Percentiles rank a stretch among this genome's conserved stretches.
Conservation (phyloP, 2,329 filamentous ascomycete species). For the Aspergillus sp. region DNA sequence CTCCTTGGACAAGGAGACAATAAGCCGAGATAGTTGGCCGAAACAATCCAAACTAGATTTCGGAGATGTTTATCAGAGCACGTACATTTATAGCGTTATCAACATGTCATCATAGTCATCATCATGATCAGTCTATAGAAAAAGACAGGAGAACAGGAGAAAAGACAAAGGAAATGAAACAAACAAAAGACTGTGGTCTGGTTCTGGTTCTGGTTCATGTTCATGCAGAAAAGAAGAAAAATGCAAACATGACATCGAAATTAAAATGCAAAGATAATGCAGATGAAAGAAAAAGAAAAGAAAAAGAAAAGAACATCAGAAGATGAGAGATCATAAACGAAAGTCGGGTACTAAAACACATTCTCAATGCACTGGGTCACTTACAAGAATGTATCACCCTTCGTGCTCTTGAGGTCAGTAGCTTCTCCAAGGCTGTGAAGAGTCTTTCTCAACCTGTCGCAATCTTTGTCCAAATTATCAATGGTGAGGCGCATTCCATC, state of each 20-base stretch:
- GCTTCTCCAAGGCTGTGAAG: conserved; percentile 54
- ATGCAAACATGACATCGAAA: conserved; percentile 1
- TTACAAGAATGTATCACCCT: conserved; percentile 54
- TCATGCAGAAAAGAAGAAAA: conserved; percentile 10
- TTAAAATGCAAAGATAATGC: conserved; percentile 1
- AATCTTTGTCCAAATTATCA: conserved; percentile 53
- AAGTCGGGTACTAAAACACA: conserved; percentile 20
- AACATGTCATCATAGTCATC: conserved; percentile 28
- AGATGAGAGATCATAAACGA: conserved; percentile 15
- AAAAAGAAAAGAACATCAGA: conserved; percentile 14
- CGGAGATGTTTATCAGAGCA: conserved; percentile 42
- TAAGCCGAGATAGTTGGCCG: conserved; percentile 53
- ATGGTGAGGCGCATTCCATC: conserved; percentile 51
- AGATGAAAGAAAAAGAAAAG: conserved; percentile 8
- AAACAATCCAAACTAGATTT: conserved; percentile 54
- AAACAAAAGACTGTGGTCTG: conserved; percentile 15
- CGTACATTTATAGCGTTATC: conserved; percentile 43
- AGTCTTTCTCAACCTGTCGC: conserved; percentile 52
- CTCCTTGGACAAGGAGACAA: conserved; percentile 54
- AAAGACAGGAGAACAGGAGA: conserved; percentile 11
- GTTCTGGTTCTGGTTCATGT: conserved; percentile 11
- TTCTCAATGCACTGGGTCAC: conserved; percentile 36
- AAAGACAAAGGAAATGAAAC: conserved; percentile 20
- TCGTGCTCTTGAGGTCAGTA: conserved; percentile 52
- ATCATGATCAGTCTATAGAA: conserved; percentile 27